These are phyloP conservation scores for Hyphopichia wangnamkhiaoensis DNA, from an alignment of 1,139 yeast genomes.

Conservation along the genomic window DNA sequence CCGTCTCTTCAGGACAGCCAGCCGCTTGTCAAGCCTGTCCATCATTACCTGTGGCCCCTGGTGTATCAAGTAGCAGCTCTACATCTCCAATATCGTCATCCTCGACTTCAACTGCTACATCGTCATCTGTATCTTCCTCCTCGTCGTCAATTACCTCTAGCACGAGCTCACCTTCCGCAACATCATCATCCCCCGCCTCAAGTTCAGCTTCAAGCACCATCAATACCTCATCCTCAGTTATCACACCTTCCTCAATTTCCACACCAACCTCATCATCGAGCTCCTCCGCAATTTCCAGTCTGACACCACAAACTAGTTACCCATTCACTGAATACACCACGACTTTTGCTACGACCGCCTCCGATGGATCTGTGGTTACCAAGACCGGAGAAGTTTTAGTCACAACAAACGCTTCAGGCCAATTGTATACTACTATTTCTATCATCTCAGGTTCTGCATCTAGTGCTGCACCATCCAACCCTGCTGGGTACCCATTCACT, in stretches of 20 bases:
- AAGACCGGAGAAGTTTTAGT: constrained; percentile 13
- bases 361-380: constrained; percentile 11
- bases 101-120: background rate
- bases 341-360: constrained; percentile 16
- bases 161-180: background rate
- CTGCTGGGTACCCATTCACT: constrained; percentile 7
- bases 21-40: constrained; percentile 15
- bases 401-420: constrained; percentile 4
- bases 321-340: constrained; percentile 18
- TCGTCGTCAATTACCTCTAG: constrained; percentile 1
- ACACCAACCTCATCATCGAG: constrained; percentile 12
- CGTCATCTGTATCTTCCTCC: background rate
- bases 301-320: background rate
- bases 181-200: background rate
- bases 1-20: constrained; percentile 15
- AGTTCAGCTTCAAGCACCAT: constrained; percentile 10
- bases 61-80: background rate
- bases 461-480: background rate
- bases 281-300: constrained; percentile 11
- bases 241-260: constrained; percentile 13
- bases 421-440: constrained; percentile 4
- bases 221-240: constrained; percentile 16
- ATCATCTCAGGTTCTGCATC: background rate
- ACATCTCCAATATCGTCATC: background rate
- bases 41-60: constrained; percentile 4